These are phyloP conservation scores for Ophiocordyceps sinensis DNA, from an alignment of 2,329 filamentous ascomycete species.

Conservation along the genomic window DNA sequence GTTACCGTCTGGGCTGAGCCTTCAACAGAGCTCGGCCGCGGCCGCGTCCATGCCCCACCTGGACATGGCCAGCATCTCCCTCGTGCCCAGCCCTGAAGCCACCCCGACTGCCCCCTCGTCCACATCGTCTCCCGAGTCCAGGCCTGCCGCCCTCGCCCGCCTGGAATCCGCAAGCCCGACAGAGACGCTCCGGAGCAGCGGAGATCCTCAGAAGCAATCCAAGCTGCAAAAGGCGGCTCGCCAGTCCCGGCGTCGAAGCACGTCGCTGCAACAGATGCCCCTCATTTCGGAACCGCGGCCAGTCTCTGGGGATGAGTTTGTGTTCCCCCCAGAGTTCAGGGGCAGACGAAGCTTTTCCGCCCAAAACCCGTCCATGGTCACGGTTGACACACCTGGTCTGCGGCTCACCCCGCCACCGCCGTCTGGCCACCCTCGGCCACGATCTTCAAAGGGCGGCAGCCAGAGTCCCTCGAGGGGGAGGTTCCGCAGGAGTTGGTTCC, in stretches of 20 bases:
- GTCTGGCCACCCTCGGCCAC: slow-evolving; percentile 11
- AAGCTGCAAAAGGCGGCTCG: slow-evolving; percentile 18
- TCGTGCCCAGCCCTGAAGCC: slow-evolving; percentile 6
- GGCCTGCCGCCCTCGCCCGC: slow-evolving; percentile 9
- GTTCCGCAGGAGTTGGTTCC: slow-evolving; percentile 39
- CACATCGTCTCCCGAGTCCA: slow-evolving; percentile 14
- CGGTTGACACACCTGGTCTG: slow-evolving; percentile 13
- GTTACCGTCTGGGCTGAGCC: neutral
- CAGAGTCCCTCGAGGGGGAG: slow-evolving; percentile 31
- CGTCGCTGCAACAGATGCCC: slow-evolving; percentile 15
- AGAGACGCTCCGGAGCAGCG: neutral
- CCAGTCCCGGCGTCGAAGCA: slow-evolving; percentile 15
- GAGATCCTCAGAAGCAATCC: slow-evolving; percentile 8
- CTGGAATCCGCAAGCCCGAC: slow-evolving; percentile 6
- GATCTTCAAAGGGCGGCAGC: slow-evolving; percentile 16
- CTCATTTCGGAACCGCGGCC: slow-evolving; percentile 4
- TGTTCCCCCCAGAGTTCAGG: slow-evolving; percentile 20
- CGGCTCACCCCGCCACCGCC: slow-evolving; percentile 16
- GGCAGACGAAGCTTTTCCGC: slow-evolving; percentile 32
- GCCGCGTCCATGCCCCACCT: neutral
- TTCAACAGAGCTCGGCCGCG: neutral
- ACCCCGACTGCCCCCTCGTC: slow-evolving; percentile 15
- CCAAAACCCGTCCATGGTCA: slow-evolving; percentile 21
- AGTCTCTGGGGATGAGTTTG: slow-evolving; percentile 8
- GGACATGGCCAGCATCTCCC: slow-evolving; percentile 8